A percentile compares a stretch with the other conserved stretches of the same genome.
Evolutionary conservation across 305 asterid genomes (phyloP).

Genomic region (Ajuga reptans): DNA sequence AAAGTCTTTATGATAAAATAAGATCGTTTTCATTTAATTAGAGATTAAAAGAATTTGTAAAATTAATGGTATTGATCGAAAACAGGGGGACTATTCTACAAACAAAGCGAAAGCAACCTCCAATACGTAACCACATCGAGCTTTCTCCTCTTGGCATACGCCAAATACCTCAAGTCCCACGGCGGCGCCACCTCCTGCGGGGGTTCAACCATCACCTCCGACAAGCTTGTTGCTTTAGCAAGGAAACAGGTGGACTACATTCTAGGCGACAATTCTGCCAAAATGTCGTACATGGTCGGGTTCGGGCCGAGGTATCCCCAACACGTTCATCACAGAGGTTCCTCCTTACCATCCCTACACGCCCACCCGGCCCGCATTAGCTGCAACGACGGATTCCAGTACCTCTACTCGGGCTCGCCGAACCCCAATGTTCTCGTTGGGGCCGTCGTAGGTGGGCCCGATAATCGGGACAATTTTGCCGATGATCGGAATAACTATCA

Average conservation of each 20-base stretch:
- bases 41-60: no score
- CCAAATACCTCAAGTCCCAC: slow-evolving; percentile 43
- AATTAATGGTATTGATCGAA: not conserved
- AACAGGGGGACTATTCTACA: slow-evolving; percentile 61
- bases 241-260: slow-evolving; percentile 74
- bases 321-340: slow-evolving; percentile 68
- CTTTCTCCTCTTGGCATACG: slow-evolving; percentile 58
- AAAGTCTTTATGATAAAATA: no score
- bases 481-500: slow-evolving; percentile 57
- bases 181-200: slow-evolving; percentile 56
- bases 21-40: no score
- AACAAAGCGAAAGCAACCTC: slow-evolving; percentile 63
- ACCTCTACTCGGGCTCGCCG: slow-evolving; percentile 37
- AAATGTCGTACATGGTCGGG: slow-evolving; percentile 79
- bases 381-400: slow-evolving; percentile 53
- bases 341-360: slow-evolving; percentile 60
- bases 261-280: slow-evolving; percentile 61
- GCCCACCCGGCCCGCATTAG: slow-evolving; percentile 36
- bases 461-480: slow-evolving; percentile 40
- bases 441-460: slow-evolving; percentile 74
- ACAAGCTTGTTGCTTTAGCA: slow-evolving; percentile 42
- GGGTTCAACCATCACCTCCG: slow-evolving; percentile 33
- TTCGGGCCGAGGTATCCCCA: slow-evolving; percentile 58
- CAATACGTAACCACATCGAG: slow-evolving; percentile 73
- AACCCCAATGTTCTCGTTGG: slow-evolving; percentile 60